Evolutionary conservation across 306 rosid species (phyloP), one percentile per base, ranked within the genome.

Genomic region (Vigna radiata): DNA sequence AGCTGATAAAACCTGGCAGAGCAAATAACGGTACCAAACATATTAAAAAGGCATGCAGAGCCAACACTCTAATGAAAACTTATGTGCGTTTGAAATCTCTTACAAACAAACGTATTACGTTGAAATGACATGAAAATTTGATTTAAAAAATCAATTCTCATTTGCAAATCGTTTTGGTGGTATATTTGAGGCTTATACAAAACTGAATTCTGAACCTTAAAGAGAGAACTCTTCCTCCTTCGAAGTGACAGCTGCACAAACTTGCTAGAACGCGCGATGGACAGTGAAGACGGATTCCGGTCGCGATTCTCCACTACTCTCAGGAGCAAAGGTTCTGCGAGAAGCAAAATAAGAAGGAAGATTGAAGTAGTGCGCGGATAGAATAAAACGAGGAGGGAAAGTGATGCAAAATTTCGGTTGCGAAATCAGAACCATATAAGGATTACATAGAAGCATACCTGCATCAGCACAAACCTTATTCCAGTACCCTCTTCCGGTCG

Each of bases 1-100:
- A 25, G 77, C 72, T 72, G 90, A 90, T 19, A 70, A 75, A 77
- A 90, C 82, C 98, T 89, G 75, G n/a, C n/a, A 84, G 61, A 46
- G 59, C 33, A 9, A 79, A 76, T 14, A 37, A 48, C 7, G 21
- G 23, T 25, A 47, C 29, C 53, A 79, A 81, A 76, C 7, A 27
- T 39, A 55, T 62, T 31, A 68, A 49, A 50, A 56, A 23, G 14
- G 46, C 59, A 72, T 60, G 13, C 18, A 56, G 67, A 17, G 48
- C 36, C 17, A 72, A 31, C 43, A 23, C n/a, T 17, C 52, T 15
- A 12, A 53, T 25, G 29, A 31, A 69, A 75, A 66, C 7, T 43
- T 68, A 48, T 5, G 67, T 3, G 50, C 8, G 12, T 8, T 18
- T 16, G 48, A 19, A 81, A 68, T 68, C n/a, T 41, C 47, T 16